These are phyloP conservation scores for Fusarium chuoi DNA, from an alignment of 2,329 filamentous ascomycete species.

Conservation along the genomic window DNA sequence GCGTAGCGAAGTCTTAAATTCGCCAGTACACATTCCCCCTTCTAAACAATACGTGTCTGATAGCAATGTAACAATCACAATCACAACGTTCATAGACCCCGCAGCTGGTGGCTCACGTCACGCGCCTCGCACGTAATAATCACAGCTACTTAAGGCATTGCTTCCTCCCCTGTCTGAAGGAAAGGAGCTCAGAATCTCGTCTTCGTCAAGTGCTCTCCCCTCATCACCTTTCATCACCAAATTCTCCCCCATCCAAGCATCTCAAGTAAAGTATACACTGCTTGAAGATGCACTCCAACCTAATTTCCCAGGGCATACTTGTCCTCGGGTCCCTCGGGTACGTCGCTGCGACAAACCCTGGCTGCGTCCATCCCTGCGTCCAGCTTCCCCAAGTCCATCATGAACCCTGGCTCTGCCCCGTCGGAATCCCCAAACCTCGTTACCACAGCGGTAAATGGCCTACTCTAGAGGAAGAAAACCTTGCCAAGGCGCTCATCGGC, in stretches of 20 bases:
- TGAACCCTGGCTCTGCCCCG: neutral
- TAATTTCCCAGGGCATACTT: neutral
- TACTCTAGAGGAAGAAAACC: neutral
- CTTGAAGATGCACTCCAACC: neutral
- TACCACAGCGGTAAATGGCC: neutral
- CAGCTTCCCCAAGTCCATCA: neutral
- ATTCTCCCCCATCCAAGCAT: neutral
- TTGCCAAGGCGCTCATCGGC: neutral
- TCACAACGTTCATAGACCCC: no score
- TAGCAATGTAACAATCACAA: neutral
- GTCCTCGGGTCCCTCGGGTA: neutral
- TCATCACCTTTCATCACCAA: neutral
- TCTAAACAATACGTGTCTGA: accelerated
- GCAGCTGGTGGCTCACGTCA: no score
- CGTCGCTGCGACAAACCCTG: neutral
- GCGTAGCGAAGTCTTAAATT: neutral
- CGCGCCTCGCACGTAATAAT: no score
- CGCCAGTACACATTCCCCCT: no score
- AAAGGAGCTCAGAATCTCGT: accelerated
- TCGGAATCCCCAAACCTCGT: neutral
- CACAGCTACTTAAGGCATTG: neutral
- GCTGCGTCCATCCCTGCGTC: neutral
- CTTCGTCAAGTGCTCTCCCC: neutral
- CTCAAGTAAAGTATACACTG: accelerated
- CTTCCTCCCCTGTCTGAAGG: neutral